phyloP scores from a whole-genome alignment of 768 basidiomycete genomes.

The Trametes punicea region DNA sequence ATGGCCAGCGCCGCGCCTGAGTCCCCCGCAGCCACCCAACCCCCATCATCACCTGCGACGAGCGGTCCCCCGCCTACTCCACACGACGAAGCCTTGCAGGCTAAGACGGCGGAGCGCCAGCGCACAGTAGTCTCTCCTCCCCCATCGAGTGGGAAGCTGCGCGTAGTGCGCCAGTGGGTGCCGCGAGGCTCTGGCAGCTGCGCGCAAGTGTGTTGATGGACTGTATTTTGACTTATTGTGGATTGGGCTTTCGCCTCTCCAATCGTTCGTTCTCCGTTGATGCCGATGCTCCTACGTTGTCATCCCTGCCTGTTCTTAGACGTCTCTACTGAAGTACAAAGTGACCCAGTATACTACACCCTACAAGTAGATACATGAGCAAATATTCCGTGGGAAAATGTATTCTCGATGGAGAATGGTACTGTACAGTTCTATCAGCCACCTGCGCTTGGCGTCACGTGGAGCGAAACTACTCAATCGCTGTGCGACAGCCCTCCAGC shows the following conservation, averaged over 20 bases:
- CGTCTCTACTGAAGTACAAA: not conserved
- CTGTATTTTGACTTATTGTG: slow-evolving; percentile 16
- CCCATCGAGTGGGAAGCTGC: slow-evolving; percentile 30
- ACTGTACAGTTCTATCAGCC: slow-evolving; percentile 24
- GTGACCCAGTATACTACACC: slow-evolving; percentile 7
- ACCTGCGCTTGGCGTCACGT: slow-evolving; percentile 22
- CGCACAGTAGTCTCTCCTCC: slow-evolving; percentile 3
- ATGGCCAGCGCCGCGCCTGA: slow-evolving; percentile 19
- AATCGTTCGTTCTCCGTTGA: not conserved
- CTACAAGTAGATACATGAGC: slow-evolving; percentile 10
- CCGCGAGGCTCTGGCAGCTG: slow-evolving; percentile 21
- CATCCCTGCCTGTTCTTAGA: not conserved
- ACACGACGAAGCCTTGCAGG: slow-evolving; percentile 37
- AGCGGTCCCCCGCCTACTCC: slow-evolving; percentile 45
- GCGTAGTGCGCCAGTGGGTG: slow-evolving; percentile 47
- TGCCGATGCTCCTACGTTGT: not conserved
- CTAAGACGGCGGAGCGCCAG: slow-evolving; percentile 6
- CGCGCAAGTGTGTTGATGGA: slow-evolving; percentile 32
- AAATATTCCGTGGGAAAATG: slow-evolving; percentile 12
- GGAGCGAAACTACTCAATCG: slow-evolving; percentile 15
- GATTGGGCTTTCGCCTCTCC: not conserved
- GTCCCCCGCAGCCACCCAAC: slow-evolving; percentile 39
- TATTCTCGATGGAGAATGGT: slow-evolving; percentile 2
- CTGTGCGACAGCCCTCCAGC: slow-evolving; percentile 19
- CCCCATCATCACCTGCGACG: slow-evolving; percentile 47